Percentiles rank a stretch among this genome's conserved stretches.
These are phyloP conservation scores for Pyropia yezoensis DNA, from an alignment of 23 red algal genomes.

Conservation along the genomic window DNA sequence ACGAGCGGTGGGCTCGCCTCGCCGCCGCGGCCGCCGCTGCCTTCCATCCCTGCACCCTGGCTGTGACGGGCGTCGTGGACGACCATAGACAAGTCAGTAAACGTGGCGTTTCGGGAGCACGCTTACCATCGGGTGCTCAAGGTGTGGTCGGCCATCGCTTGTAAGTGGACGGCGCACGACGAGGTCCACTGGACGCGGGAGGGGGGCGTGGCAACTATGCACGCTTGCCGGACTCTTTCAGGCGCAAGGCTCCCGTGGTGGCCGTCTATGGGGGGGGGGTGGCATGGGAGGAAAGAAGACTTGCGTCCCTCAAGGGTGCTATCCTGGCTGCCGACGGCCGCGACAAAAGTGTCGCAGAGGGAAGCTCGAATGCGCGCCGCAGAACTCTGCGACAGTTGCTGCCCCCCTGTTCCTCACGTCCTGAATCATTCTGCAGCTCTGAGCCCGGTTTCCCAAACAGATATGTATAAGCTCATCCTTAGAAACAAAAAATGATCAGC, in stretches of 20 bases:
- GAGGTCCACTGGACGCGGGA: constrained; percentile 60
- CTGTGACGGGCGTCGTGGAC: constrained; percentile 53
- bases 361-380: too few relatives aligned
- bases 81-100: constrained; percentile 70
- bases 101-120: constrained; percentile 33
- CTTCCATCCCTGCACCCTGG: constrained; percentile 25
- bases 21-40: constrained; percentile 8
- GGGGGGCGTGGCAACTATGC: constrained; percentile 68
- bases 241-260: constrained; percentile 68
- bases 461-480: too few relatives aligned
- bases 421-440: too few relatives aligned
- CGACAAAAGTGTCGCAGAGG: too few relatives aligned
- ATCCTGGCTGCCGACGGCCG: too few relatives aligned
- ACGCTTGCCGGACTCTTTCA: constrained; percentile 39
- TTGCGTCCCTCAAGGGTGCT: too few relatives aligned
- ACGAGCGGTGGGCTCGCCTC: constrained; percentile 23
- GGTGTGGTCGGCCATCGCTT: constrained; percentile 28
- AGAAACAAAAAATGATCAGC: too few relatives aligned
- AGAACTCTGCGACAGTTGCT: too few relatives aligned
- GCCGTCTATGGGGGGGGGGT: constrained; percentile 37
- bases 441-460: too few relatives aligned
- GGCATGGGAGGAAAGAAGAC: not conserved
- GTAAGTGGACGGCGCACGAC: constrained; percentile 84
- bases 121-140: constrained; percentile 28
- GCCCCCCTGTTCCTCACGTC: too few relatives aligned